Conservation (phyloP, 805 yeast species). For the Yarrowia bubula region DNA sequence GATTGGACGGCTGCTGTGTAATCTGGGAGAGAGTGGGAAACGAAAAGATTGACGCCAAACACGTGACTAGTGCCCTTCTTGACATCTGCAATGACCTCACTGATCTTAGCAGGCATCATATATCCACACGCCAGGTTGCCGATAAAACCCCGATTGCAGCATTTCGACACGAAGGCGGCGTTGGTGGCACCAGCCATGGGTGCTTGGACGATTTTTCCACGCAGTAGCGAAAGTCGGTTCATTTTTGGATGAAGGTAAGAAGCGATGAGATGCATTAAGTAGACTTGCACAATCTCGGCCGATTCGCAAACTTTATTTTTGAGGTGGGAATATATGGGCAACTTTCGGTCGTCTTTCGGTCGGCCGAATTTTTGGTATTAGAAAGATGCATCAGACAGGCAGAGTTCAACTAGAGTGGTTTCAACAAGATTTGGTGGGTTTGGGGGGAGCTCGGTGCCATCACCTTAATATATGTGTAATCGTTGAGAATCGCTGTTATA, state of each 20-base stretch:
- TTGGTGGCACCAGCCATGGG: slow-evolving; percentile 63
- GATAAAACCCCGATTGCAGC: slow-evolving; percentile 48
- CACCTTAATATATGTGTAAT: no score
- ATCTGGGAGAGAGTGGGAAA: slow-evolving; percentile 18
- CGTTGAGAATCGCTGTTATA: no score
- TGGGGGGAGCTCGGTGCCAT: no score
- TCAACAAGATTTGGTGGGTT: no score
- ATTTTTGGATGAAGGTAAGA: background rate
- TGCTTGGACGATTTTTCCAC: slow-evolving; percentile 45
- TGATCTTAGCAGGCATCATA: slow-evolving; percentile 30
- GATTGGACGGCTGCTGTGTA: background rate
- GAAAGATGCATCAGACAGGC: background rate
- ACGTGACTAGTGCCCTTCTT: slow-evolving; percentile 25
- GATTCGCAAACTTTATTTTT: background rate
- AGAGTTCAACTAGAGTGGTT: no score
- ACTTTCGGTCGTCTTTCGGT: no score
- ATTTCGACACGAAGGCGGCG: slow-evolving; percentile 45
- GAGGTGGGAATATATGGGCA: background rate
- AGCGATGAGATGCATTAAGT: background rate
- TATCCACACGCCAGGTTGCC: slow-evolving; percentile 50
- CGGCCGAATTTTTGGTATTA: background rate
- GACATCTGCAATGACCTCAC: slow-evolving; percentile 28
- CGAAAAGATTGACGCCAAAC: slow-evolving; percentile 34
- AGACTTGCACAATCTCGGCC: slow-evolving; percentile 6
- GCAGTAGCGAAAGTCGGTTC: background rate